Evolutionary conservation across 108 stramenopile species (phyloP).

Genomic region (Nannochloropsis gaditana): DNA sequence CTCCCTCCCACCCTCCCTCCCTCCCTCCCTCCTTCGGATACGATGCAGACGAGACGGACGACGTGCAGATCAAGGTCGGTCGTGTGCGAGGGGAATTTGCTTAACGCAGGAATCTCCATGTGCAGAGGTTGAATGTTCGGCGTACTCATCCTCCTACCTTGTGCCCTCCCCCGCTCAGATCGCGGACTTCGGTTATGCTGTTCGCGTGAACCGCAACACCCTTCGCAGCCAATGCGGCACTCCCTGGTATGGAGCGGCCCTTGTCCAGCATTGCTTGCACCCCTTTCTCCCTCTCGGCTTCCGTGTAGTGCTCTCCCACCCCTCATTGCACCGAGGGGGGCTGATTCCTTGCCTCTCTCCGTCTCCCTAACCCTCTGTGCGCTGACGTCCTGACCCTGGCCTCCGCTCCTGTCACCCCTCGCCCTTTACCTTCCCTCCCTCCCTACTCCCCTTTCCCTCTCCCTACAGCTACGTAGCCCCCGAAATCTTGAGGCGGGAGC

Average conservation of each 20-base stretch:
- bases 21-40: background rate
- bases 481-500: conserved; percentile 75
- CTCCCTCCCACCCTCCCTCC: background rate
- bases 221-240: conserved; percentile 81
- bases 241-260: conserved; percentile 59
- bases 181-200: conserved; percentile 93
- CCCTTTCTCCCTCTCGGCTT: background rate
- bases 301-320: background rate
- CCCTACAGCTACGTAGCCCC: conserved; percentile 78
- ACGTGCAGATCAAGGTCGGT: background rate
- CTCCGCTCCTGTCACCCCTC: background rate
- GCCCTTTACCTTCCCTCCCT: background rate
- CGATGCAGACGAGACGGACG: background rate
- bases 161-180: conserved; percentile 53
- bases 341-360: background rate
- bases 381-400: background rate
- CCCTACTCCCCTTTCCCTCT: background rate
- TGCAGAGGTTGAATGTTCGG: background rate
- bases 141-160: too few relatives aligned
- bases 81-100: background rate
- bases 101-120: background rate
- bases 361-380: background rate
- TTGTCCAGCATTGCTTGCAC: too few relatives aligned
- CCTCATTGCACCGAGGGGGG: background rate
- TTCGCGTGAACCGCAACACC: conserved; percentile 66